Conservation (phyloP, 2,329 filamentous ascomycete species). For the Exserohilum turcica region DNA sequence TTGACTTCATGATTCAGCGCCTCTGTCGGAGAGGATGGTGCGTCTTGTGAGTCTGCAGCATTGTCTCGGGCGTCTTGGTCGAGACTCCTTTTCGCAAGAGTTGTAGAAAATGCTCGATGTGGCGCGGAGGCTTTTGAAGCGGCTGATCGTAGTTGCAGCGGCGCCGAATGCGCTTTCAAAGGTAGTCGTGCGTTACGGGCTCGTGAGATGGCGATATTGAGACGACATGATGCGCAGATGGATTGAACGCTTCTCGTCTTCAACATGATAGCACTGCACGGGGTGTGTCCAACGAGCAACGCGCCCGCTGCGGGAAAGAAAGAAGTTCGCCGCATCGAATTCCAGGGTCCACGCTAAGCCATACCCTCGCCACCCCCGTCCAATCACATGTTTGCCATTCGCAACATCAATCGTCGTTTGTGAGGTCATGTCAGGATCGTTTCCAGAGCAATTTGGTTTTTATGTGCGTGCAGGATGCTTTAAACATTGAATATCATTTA, state of each 20-base stretch:
- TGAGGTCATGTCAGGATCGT: not conserved
- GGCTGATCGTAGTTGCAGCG: constrained; percentile 19
- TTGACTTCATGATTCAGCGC: constrained; percentile 60
- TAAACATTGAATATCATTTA: too few species aligned
- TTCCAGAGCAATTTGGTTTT: not conserved
- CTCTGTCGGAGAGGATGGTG: constrained; percentile 22
- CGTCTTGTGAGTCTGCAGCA: not conserved
- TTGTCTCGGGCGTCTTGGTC: constrained; percentile 12
- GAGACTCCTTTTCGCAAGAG: constrained; percentile 18
- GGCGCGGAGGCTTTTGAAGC: constrained; percentile 18
- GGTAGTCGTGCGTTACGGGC: constrained; percentile 34
- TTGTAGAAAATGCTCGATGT: constrained; percentile 32
- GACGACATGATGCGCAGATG: constrained; percentile 42
- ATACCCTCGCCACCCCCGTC: constrained; percentile 9
- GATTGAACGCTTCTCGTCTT: constrained; percentile 36
- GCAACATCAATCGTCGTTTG: not conserved
- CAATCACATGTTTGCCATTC: constrained; percentile 28
- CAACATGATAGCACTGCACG: constrained; percentile 34
- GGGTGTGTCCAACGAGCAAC: constrained; percentile 10
- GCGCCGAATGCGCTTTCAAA: constrained; percentile 14
- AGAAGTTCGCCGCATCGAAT: constrained; percentile 42
- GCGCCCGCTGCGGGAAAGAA: constrained; percentile 21
- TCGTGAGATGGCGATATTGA: constrained; percentile 32
- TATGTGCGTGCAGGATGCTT: too few species aligned
- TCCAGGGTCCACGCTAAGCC: constrained; percentile 29